phyloP scores from a whole-genome alignment of 1,284 basidiomycete species.

The Entoloma clypeatum region DNA sequence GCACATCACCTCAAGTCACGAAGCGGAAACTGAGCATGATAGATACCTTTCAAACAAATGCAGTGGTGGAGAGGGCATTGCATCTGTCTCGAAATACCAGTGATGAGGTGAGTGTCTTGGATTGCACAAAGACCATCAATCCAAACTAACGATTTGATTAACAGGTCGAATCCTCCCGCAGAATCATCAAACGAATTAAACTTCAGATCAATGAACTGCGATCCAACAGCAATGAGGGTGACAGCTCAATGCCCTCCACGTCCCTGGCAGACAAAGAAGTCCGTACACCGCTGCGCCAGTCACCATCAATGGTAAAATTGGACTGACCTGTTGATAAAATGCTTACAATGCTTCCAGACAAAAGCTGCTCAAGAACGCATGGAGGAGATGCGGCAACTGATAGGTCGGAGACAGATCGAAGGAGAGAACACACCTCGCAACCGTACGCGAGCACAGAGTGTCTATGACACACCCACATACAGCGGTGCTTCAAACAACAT shows the following conservation, averaged over 20 bases:
- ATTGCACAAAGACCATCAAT: conserved; percentile 4
- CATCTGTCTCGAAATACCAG: conserved; percentile 52
- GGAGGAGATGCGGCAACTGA: conserved; percentile 74
- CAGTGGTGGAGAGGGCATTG: conserved; percentile 42
- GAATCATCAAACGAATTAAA: conserved; percentile 66
- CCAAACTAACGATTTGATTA: conserved; percentile 16
- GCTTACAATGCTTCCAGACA: conserved; percentile 40
- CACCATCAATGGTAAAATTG: conserved; percentile 39
- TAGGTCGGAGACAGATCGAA: conserved; percentile 48
- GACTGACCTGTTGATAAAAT: conserved; percentile 8
- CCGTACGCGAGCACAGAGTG: conserved; percentile 38
- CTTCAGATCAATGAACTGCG: conserved; percentile 49
- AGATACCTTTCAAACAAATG: conserved; percentile 24
- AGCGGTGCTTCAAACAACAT: conserved; percentile 23
- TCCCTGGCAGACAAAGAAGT: conserved; percentile 54
- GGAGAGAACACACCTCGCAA: conserved; percentile 48
- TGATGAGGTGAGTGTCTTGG: conserved; percentile 53
- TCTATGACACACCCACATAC: conserved; percentile 32
- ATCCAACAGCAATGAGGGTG: conserved; percentile 31
- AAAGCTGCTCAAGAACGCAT: conserved; percentile 69
- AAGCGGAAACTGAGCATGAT: conserved; percentile 26
- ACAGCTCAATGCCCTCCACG: conserved; percentile 43
- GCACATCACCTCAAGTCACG: conserved; percentile 50
- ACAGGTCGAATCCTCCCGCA: conserved; percentile 64
- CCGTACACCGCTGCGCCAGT: conserved; percentile 40